These are phyloP conservation scores for Mortierella sp. DNA, from an alignment of 371 early-diverging fungal genomes.

Conservation along the genomic window DNA sequence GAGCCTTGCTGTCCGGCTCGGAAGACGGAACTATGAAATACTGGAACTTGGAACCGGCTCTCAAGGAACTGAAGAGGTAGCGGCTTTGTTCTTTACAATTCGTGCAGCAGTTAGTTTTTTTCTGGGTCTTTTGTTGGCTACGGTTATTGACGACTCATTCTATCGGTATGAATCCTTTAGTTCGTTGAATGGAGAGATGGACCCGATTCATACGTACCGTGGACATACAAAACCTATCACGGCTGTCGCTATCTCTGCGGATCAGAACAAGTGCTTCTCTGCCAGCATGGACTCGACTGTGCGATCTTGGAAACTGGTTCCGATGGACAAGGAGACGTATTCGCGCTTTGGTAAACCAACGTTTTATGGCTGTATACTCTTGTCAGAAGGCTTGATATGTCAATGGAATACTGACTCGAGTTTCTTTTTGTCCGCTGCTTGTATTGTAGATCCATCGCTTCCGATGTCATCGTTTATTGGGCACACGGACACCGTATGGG, in stretches of 20 bases:
- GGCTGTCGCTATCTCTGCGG: slow-evolving; percentile 68
- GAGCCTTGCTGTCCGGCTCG: slow-evolving; percentile 75
- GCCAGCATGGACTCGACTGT: slow-evolving; percentile 83
- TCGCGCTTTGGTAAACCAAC: slow-evolving; percentile 59
- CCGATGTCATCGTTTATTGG: slow-evolving; percentile 74
- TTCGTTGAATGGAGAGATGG: slow-evolving; percentile 63
- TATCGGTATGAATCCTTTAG: not conserved
- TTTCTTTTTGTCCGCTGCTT: not conserved
- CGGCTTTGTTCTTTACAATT: not conserved
- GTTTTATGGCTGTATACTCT: too few species aligned
- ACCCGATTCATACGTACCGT: slow-evolving; percentile 80
- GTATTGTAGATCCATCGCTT: slow-evolving; percentile 60
- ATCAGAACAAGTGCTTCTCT: slow-evolving; percentile 72
- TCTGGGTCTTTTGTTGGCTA: too few species aligned
- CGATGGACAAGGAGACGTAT: slow-evolving; percentile 63
- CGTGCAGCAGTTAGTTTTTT: too few species aligned
- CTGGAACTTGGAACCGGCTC: slow-evolving; percentile 69
- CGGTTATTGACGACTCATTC: not conserved
- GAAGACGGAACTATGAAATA: slow-evolving; percentile 88
- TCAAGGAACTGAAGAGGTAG: slow-evolving; percentile 29
- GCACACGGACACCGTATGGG: slow-evolving; percentile 90
- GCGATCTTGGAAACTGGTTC: slow-evolving; percentile 79
- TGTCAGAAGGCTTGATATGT: too few species aligned
- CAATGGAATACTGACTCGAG: not conserved
- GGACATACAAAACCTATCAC: slow-evolving; percentile 82